A percentile compares a stretch with the other conserved stretches of the same genome.
Evolutionary conservation across 257 asterid genomes (phyloP).

Genomic region (Asclepias syriaca): DNA sequence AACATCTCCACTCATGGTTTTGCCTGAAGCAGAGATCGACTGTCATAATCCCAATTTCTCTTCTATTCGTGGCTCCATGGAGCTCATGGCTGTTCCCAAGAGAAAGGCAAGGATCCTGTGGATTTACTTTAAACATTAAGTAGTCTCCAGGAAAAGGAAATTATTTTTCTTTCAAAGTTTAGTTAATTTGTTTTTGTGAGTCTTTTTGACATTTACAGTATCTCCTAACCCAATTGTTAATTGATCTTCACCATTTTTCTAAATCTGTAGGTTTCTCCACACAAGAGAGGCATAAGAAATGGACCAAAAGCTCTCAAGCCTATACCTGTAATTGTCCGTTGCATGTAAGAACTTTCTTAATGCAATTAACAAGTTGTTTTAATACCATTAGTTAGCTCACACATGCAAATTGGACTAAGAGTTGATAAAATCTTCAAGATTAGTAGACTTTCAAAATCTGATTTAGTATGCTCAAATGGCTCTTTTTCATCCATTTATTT

Average conservation of each 20-base stretch:
- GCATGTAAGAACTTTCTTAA: conserved; percentile 64
- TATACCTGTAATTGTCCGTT: conserved; percentile 81
- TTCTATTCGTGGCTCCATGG: conserved; percentile 46
- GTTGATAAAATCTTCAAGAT: no score
- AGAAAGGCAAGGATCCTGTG: conserved; percentile 40
- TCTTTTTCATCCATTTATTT: no score
- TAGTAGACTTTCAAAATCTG: no score
- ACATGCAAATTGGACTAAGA: no score
- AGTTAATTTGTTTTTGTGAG: neutral
- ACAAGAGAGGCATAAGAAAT: conserved; percentile 88
- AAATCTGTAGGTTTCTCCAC: conserved; percentile 60
- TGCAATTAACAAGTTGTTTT: neutral
- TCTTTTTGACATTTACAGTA: neutral
- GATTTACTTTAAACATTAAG: neutral
- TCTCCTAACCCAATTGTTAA: neutral
- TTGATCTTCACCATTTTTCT: neutral
- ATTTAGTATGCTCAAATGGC: no score
- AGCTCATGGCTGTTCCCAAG: conserved; percentile 90
- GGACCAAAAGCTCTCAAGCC: conserved; percentile 99
- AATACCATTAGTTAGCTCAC: no score
- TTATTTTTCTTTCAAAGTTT: neutral
- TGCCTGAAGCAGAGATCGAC: conserved; percentile 42
- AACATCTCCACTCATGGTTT: conserved; percentile 41
- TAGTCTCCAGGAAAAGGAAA: neutral
- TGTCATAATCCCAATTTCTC: conserved; percentile 26